phyloP scores from a whole-genome alignment of 2,329 filamentous ascomycete species.

The Claviceps pusilla region DNA sequence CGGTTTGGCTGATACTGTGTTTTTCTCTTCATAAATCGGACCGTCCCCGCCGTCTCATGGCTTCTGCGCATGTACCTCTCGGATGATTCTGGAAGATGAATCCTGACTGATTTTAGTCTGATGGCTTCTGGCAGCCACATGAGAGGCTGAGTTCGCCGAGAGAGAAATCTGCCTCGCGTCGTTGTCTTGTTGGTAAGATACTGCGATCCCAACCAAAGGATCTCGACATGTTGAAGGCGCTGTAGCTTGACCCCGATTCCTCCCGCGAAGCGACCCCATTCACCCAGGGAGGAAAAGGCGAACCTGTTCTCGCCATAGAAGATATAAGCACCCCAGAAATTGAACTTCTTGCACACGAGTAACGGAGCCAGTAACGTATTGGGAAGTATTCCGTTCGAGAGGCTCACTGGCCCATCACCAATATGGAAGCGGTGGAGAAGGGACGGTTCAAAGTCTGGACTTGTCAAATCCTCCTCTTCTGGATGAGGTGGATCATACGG shows the following conservation, averaged over 20 bases:
- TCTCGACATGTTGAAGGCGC: slow-evolving; percentile 29
- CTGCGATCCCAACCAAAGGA: slow-evolving; percentile 27
- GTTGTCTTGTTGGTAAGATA: slow-evolving; percentile 11
- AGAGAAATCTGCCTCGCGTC: slow-evolving; percentile 14
- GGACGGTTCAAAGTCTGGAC: background rate
- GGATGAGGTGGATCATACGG: slow-evolving; percentile 11
- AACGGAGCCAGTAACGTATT: slow-evolving; percentile 23
- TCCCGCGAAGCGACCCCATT: slow-evolving; percentile 31
- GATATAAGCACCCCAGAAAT: slow-evolving; percentile 24
- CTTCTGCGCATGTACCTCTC: slow-evolving; percentile 17
- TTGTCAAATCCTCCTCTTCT: background rate
- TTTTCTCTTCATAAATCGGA: slow-evolving; percentile 12
- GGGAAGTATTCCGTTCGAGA: slow-evolving; percentile 21
- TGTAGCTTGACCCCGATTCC: slow-evolving; percentile 27
- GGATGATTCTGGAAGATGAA: slow-evolving; percentile 26
- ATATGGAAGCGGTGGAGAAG: slow-evolving; percentile 27
- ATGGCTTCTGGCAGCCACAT: slow-evolving; percentile 20
- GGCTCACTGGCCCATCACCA: slow-evolving; percentile 14
- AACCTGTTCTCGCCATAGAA: slow-evolving; percentile 37
- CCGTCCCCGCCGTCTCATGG: slow-evolving; percentile 18
- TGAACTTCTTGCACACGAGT: slow-evolving; percentile 25
- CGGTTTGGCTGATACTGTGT: slow-evolving; percentile 26
- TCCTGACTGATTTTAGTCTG: slow-evolving; percentile 24
- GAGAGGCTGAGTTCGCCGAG: slow-evolving; percentile 23
- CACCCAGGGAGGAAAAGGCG: slow-evolving; percentile 37